Evolutionary conservation across 768 basidiomycete genomes (phyloP).

Genomic region (Wakefieldia striispora): DNA sequence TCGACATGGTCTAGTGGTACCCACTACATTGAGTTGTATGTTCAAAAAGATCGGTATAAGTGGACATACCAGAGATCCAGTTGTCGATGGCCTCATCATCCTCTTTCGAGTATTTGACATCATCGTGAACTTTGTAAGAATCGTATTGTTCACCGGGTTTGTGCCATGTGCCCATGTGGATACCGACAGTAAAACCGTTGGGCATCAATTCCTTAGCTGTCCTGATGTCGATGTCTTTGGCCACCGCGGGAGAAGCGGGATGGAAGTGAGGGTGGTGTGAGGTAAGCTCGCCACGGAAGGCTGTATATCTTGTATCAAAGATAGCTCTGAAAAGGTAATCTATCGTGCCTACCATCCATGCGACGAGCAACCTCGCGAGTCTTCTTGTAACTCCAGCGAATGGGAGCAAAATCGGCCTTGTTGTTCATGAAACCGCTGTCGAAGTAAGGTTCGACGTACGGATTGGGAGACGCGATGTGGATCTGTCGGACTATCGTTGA

Average conservation of each 20-base stretch:
- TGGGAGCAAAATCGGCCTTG: slow-evolving; percentile 74
- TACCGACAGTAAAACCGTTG: slow-evolving; percentile 60
- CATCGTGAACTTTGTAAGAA: slow-evolving; percentile 55
- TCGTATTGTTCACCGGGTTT: slow-evolving; percentile 52
- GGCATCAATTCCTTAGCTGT: slow-evolving; percentile 64
- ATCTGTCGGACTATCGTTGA: slow-evolving; percentile 39
- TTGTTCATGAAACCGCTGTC: slow-evolving; percentile 80
- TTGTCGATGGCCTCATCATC: slow-evolving; percentile 73
- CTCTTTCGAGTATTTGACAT: slow-evolving; percentile 63
- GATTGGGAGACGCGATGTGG: slow-evolving; percentile 58
- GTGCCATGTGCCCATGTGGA: slow-evolving; percentile 74
- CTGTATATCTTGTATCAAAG: slow-evolving; percentile 29
- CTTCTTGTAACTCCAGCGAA: slow-evolving; percentile 78
- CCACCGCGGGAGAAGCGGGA: slow-evolving; percentile 60
- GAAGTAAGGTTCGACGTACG: slow-evolving; percentile 62
- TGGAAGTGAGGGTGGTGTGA: slow-evolving; percentile 77
- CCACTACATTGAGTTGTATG: background rate
- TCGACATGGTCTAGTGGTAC: slow-evolving; percentile 53
- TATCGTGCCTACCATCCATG: slow-evolving; percentile 53
- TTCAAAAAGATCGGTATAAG: background rate
- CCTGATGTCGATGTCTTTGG: slow-evolving; percentile 61
- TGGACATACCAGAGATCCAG: slow-evolving; percentile 47
- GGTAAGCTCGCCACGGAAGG: slow-evolving; percentile 69
- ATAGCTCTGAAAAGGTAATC: background rate
- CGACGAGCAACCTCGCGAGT: slow-evolving; percentile 68